A percentile compares a stretch with the other conserved stretches of the same genome.
These are phyloP conservation scores for Craterostigma plantagineum DNA, from an alignment of 257 asterid species.

Conservation along the genomic window DNA sequence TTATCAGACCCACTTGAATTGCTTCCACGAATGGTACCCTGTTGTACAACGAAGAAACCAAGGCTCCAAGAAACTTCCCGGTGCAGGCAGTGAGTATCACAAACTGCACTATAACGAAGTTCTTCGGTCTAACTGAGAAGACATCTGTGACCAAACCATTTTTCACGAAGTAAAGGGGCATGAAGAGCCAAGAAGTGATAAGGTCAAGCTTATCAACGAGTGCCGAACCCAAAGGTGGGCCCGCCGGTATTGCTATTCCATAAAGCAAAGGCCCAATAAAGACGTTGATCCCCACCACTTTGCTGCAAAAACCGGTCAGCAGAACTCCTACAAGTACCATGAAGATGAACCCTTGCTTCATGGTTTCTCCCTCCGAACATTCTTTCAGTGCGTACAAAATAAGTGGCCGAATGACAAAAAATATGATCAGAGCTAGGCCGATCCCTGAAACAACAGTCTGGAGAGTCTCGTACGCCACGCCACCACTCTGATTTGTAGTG, in stretches of 20 bases:
- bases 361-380: constrained; percentile 12
- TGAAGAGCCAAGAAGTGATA: constrained; percentile 17
- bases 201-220: constrained; percentile 22
- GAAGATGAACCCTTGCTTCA: constrained; percentile 14
- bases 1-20: constrained; percentile 14
- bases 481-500: neutral
- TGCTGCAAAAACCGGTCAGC: constrained; percentile 12
- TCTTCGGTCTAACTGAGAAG: constrained; percentile 8
- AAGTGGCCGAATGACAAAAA: constrained; percentile 14
- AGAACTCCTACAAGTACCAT: constrained; percentile 14
- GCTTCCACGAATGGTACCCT: constrained; percentile 18
- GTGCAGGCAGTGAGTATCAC: constrained; percentile 15
- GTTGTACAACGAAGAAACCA: constrained; percentile 10
- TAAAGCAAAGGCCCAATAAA: constrained; percentile 17
- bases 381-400: constrained; percentile 10
- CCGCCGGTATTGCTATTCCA: constrained; percentile 24
- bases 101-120: constrained; percentile 11
- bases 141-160: constrained; percentile 20
- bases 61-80: constrained; percentile 26
- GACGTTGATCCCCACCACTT: constrained; percentile 14
- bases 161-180: constrained; percentile 30
- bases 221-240: constrained; percentile 38
- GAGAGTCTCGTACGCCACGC: constrained; percentile 3
- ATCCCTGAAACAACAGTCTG: neutral
- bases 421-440: constrained; percentile 6